A percentile compares a stretch with the other conserved stretches of the same genome.
phyloP scores from a whole-genome alignment of 768 basidiomycete species.

The Naematelia encephala region DNA sequence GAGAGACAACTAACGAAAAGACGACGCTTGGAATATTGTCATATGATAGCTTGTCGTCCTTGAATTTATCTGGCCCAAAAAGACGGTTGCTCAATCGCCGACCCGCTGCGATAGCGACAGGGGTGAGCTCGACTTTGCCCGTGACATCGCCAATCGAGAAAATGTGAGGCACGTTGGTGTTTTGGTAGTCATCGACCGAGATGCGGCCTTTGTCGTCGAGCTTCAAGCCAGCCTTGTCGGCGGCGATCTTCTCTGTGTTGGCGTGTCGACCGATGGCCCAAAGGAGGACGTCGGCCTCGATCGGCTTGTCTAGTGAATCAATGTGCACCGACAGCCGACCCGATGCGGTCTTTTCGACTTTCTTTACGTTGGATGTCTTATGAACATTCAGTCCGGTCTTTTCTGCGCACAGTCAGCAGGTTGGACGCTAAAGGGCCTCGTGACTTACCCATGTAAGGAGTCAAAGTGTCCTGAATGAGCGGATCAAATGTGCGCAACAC shows the following conservation, averaged over 20 bases:
- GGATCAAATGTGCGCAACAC: slow-evolving; percentile 93
- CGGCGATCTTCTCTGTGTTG: slow-evolving; percentile 71
- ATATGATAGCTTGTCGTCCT: slow-evolving; percentile 81
- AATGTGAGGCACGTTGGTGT: slow-evolving; percentile 66
- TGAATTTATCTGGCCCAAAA: slow-evolving; percentile 81
- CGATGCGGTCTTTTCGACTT: slow-evolving; percentile 64
- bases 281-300: slow-evolving; percentile 80
- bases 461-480: slow-evolving; percentile 73
- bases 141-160: slow-evolving; percentile 86
- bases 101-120: slow-evolving; percentile 96
- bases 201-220: slow-evolving; percentile 76
- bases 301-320: slow-evolving; percentile 63
- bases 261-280: slow-evolving; percentile 94
- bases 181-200: slow-evolving; percentile 86
- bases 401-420: slow-evolving; percentile 51
- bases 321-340: slow-evolving; percentile 71
- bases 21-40: slow-evolving; percentile 90
- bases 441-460: slow-evolving; percentile 69
- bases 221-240: slow-evolving; percentile 73
- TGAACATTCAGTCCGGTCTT: slow-evolving; percentile 89
- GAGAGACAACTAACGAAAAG: slow-evolving; percentile 70
- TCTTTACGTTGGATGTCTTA: slow-evolving; percentile 68
- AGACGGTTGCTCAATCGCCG: slow-evolving; percentile 81
- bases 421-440: neutral
- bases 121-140: slow-evolving; percentile 89